phyloP scores from a whole-genome alignment of 2,329 filamentous ascomycete species.

The Colletotrichum tanaceti region DNA sequence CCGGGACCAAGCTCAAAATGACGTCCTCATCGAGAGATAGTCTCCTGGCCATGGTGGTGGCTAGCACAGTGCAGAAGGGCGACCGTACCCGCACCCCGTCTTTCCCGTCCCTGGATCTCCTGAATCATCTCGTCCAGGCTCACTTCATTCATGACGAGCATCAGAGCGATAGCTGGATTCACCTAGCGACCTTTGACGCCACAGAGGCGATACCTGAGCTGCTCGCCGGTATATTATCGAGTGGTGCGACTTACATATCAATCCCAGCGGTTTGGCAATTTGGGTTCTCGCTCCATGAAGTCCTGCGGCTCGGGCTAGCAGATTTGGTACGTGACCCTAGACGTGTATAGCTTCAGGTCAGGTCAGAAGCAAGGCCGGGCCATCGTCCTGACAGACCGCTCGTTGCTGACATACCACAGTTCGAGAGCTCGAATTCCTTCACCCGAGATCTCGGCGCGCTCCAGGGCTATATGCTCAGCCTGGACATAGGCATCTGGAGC shows the following conservation, averaged over 20 bases:
- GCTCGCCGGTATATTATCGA: constrained; percentile 51
- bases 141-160: constrained; percentile 46
- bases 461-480: constrained; percentile 50
- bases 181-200: constrained; percentile 51
- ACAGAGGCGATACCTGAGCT: constrained; percentile 52
- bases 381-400: not conserved
- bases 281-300: constrained; percentile 56
- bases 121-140: constrained; percentile 53
- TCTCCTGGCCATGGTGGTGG: constrained; percentile 47
- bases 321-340: constrained; percentile 34
- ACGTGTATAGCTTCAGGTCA: not conserved
- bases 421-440: constrained; percentile 50
- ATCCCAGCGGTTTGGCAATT: constrained; percentile 53
- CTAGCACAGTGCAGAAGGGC: constrained; percentile 45
- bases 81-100: constrained; percentile 48
- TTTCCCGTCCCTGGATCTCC: constrained; percentile 53
- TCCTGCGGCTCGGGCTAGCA: constrained; percentile 48
- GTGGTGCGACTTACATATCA: constrained; percentile 52
- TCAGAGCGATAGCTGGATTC: constrained; percentile 44
- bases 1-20: constrained; percentile 40
- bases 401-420: constrained; percentile 39
- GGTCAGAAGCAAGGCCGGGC: not conserved
- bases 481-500: constrained; percentile 53
- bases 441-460: constrained; percentile 48
- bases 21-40: constrained; percentile 46